Percentiles rank a stretch among this genome's conserved stretches.
Evolutionary conservation across 2,329 filamentous ascomycete genomes (phyloP).

Genomic region (Shiraia bambusicola): DNA sequence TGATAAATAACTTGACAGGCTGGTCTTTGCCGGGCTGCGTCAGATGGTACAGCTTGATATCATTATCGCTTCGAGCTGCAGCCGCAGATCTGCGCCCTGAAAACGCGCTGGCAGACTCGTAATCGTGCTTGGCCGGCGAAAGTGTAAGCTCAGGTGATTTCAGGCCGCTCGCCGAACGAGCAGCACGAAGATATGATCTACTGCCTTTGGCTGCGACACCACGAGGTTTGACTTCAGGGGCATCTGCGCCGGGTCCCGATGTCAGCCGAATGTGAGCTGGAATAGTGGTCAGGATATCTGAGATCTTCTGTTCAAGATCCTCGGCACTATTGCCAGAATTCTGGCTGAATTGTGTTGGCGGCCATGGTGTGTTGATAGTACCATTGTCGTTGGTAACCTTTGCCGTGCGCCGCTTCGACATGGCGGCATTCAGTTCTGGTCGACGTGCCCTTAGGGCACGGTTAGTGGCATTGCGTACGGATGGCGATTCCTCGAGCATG

Average conservation of each 20-base stretch:
- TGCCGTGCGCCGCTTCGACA: conserved; percentile 43
- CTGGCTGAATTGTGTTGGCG: conserved; percentile 38
- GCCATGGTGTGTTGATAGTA: conserved; percentile 32
- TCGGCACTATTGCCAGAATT: conserved; percentile 47
- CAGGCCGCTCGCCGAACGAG: conserved; percentile 34
- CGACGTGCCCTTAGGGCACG: conserved; percentile 30
- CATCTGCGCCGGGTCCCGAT: conserved; percentile 32
- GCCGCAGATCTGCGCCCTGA: conserved; percentile 34
- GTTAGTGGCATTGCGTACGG: conserved; percentile 32
- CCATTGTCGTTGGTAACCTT: conserved; percentile 44
- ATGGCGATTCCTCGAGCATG: conserved; percentile 40
- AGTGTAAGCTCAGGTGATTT: conserved; percentile 42
- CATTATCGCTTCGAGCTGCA: conserved; percentile 47
- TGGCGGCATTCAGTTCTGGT: conserved; percentile 48
- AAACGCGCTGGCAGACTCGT: conserved; percentile 24
- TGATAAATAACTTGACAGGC: conserved; percentile 92
- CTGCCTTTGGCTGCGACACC: conserved; percentile 31
- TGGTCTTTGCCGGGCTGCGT: conserved; percentile 79
- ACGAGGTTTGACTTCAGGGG: conserved; percentile 34
- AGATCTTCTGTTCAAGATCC: conserved; percentile 77
- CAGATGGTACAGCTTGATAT: conserved; percentile 90
- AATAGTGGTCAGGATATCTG: conserved; percentile 73
- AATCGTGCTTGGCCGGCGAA: conserved; percentile 41
- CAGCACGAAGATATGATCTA: conserved; percentile 34
- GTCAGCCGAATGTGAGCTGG: conserved; percentile 77